A percentile compares a stretch with the other conserved stretches of the same genome.
Conservation (phyloP, 805 yeast species). For the Wickerhamiella brachini region DNA sequence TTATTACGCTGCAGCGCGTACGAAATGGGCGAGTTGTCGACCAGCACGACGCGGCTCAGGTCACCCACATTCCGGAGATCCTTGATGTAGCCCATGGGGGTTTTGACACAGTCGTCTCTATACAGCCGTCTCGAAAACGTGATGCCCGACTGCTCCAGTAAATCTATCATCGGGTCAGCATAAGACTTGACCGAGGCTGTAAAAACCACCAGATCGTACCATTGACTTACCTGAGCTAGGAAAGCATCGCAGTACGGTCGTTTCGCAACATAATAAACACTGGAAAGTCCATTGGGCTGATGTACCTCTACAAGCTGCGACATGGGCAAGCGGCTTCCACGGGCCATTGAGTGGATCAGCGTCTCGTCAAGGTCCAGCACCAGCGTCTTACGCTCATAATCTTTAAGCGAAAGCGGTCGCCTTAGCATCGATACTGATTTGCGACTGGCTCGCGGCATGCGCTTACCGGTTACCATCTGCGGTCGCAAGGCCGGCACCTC, state of each 20-base stretch:
- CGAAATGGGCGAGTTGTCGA: slow-evolving; percentile 89
- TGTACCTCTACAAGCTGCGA: slow-evolving; percentile 74
- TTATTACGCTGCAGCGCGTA: slow-evolving; percentile 73
- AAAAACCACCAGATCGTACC: slow-evolving; percentile 84
- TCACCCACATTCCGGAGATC: slow-evolving; percentile 46
- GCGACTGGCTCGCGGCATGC: neutral
- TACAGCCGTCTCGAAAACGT: slow-evolving; percentile 50
- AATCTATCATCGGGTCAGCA: slow-evolving; percentile 93
- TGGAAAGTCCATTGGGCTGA: slow-evolving; percentile 27
- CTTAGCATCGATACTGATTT: slow-evolving; percentile 2
- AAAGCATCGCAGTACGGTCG: slow-evolving; percentile 86
- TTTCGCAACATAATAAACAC: slow-evolving; percentile 77
- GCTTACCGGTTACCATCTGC: neutral
- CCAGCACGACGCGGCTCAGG: slow-evolving; percentile 54
- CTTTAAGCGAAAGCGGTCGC: slow-evolving; percentile 2
- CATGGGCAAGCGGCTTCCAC: slow-evolving; percentile 32
- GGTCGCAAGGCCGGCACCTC: neutral
- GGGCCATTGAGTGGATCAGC: slow-evolving; percentile 74
- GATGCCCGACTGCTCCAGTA: slow-evolving; percentile 55
- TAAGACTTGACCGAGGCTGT: slow-evolving; percentile 92
- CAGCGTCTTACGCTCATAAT: slow-evolving; percentile 39
- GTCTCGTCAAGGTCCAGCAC: slow-evolving; percentile 91
- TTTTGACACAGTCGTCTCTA: slow-evolving; percentile 58
- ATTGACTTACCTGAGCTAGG: slow-evolving; percentile 57
- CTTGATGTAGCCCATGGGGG: slow-evolving; percentile 70